These are phyloP conservation scores for Paecilomyces fulvus DNA, from an alignment of 2,329 filamentous ascomycete genomes.

Conservation along the genomic window DNA sequence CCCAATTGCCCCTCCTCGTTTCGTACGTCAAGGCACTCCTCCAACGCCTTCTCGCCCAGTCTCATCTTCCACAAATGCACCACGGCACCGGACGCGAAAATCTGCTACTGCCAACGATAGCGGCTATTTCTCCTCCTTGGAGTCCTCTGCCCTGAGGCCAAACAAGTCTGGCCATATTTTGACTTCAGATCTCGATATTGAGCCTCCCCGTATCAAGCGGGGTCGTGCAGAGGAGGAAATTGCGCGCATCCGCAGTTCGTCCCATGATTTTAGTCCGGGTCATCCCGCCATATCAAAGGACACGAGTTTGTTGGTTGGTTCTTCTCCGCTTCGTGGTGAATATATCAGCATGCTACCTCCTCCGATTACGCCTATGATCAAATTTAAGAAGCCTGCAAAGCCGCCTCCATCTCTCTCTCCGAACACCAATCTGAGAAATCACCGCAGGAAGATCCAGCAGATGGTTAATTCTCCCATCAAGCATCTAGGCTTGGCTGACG, in stretches of 20 bases:
- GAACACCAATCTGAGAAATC: slow-evolving; percentile 82
- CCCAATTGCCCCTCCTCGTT: slow-evolving; percentile 56
- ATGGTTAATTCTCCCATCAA: slow-evolving; percentile 70
- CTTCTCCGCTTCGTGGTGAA: slow-evolving; percentile 57
- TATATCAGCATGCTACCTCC: slow-evolving; percentile 56
- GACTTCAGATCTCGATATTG: slow-evolving; percentile 64
- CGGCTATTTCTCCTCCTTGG: slow-evolving; percentile 92
- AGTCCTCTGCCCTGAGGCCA: slow-evolving; percentile 77
- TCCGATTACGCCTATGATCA: slow-evolving; percentile 74
- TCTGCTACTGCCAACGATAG: slow-evolving; percentile 80
- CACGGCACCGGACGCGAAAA: slow-evolving; percentile 65
- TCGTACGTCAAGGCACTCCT: slow-evolving; percentile 56
- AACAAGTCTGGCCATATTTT: slow-evolving; percentile 56
- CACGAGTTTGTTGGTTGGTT: slow-evolving; percentile 41
- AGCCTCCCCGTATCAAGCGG: slow-evolving; percentile 72
- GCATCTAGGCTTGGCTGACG: slow-evolving; percentile 32
- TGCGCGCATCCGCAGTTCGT: slow-evolving; percentile 81
- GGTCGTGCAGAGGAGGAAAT: slow-evolving; percentile 95
- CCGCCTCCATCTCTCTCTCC: slow-evolving; percentile 76
- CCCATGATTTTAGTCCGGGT: slow-evolving; percentile 75
- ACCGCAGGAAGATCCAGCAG: slow-evolving; percentile 72
- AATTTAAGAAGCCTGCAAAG: slow-evolving; percentile 61
- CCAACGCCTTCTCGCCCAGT: slow-evolving; percentile 62
- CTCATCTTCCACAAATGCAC: slow-evolving; percentile 53
- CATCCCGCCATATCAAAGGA: slow-evolving; percentile 34